Evolutionary conservation across 2,329 filamentous ascomycete species (phyloP), one percentile per base, ranked within the genome.

Genomic region (Epichloe baconii): DNA sequence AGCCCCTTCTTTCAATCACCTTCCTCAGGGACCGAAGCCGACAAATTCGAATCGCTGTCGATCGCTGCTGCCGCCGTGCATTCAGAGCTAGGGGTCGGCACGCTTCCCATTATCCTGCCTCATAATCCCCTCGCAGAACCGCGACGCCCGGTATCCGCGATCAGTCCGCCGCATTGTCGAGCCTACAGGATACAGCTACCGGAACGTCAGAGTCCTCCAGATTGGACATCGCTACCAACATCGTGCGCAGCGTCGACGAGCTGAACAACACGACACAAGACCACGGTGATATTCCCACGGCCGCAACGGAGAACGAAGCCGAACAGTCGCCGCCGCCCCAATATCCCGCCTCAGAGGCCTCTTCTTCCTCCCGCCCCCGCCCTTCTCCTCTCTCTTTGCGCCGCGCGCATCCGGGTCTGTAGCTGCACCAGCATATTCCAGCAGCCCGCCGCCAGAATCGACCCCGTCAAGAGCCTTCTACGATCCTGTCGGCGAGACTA

Each of bases 401-500:
- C 68, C 57, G 56, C 63, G 60, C 46, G 62, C 62, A 40, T 68
- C 64, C 35, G 66, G 65, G 50, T 66, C 69, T 41, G 65, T 68
- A 53, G 69, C 74, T 51, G 77, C 78, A 42, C 78, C 79, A 55
- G 77, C 78, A 23, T 81, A 82, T 68, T 72, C 52, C 34, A 49
- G 48, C 53, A 43, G 44, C 51, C 52, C 74, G 53, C 67, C 71
- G 19, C 59, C 66, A 49, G 65, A 67, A 44, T 62, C 69, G 8
- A 65, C 66, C 47, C 59, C 63, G 44, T 60, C 68, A 31, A 62
- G 62, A 51, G 69, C 66, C 40, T 71, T 76, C 52, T 69, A 72
- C 61, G 74, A 80, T 59, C 68, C 72, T 52, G 69, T 77, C 56
- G 80, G 81, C 57, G 88, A 94, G 65, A 91, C 88, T 63, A 94